phyloP scores from a whole-genome alignment of 1,284 basidiomycete species.

The Cryptococcus sp. region DNA sequence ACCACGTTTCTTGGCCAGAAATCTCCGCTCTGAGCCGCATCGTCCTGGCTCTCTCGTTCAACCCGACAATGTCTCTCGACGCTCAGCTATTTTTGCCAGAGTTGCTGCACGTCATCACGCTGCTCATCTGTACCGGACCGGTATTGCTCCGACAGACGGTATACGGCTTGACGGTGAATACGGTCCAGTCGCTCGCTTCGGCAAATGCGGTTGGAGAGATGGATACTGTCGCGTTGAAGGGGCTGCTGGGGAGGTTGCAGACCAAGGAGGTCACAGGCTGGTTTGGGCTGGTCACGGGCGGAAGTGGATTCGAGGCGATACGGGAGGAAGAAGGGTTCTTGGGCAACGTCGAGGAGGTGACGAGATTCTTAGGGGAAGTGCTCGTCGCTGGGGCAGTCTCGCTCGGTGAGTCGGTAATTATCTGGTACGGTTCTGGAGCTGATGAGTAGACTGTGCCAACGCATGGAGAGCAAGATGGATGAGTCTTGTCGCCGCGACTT shows the following conservation, averaged over 20 bases:
- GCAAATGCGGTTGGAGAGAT: slow-evolving; percentile 27
- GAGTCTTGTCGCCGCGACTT: slow-evolving; percentile 82
- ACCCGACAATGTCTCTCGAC: slow-evolving; percentile 58
- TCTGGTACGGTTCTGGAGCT: neutral
- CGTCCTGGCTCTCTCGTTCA: slow-evolving; percentile 63
- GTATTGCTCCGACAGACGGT: slow-evolving; percentile 68
- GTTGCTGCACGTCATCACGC: slow-evolving; percentile 66
- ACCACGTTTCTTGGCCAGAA: slow-evolving; percentile 75
- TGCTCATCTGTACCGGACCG: slow-evolving; percentile 68
- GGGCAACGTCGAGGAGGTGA: slow-evolving; percentile 62
- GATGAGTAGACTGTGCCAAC: slow-evolving; percentile 66
- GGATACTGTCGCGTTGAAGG: slow-evolving; percentile 32
- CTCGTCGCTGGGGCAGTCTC: slow-evolving; percentile 62
- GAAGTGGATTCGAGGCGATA: slow-evolving; percentile 15
- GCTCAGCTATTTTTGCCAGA: slow-evolving; percentile 77
- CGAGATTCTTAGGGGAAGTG: slow-evolving; percentile 59
- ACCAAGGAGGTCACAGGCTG: slow-evolving; percentile 57
- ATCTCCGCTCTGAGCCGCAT: slow-evolving; percentile 73
- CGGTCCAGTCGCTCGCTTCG: slow-evolving; percentile 61
- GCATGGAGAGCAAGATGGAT: slow-evolving; percentile 92
- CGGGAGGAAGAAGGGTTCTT: slow-evolving; percentile 49
- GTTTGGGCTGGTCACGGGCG: slow-evolving; percentile 58
- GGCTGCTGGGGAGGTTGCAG: slow-evolving; percentile 59
- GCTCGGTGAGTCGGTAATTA: slow-evolving; percentile 53
- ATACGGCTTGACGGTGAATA: slow-evolving; percentile 72